Conservation (phyloP, 75 land plant species). For the Chamaecyparis obtusa region DNA sequence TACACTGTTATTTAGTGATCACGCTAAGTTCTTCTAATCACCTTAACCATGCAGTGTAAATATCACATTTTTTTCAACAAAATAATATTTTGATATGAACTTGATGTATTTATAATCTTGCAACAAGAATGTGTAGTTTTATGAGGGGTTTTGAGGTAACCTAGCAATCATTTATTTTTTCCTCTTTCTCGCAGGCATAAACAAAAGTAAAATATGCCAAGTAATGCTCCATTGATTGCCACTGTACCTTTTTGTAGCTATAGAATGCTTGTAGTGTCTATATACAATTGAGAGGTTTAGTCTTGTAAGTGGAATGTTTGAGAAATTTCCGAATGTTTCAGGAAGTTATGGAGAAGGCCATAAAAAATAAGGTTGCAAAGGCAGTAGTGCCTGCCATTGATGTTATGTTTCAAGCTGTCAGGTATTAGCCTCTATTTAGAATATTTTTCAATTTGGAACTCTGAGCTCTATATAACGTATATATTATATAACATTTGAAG, state of each 20-base stretch:
- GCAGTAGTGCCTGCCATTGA: slow-evolving; percentile 58
- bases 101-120: neutral
- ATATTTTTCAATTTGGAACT: neutral
- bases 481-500: neutral
- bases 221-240: neutral
- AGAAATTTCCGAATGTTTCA: slow-evolving; percentile 15
- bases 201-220: neutral
- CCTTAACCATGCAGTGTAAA: neutral
- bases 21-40: neutral
- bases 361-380: slow-evolving; percentile 54
- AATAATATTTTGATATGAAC: neutral
- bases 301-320: neutral
- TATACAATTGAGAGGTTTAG: neutral
- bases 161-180: neutral
- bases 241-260: neutral
- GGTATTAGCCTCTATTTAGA: slow-evolving; percentile 11
- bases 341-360: slow-evolving; percentile 56
- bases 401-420: slow-evolving; percentile 60
- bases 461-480: neutral
- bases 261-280: neutral
- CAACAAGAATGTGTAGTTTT: neutral
- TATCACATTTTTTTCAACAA: neutral
- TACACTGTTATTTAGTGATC: neutral
- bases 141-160: neutral
- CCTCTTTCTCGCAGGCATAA: neutral